Base-by-base conservation (phyloP, 1,139 yeast genomes). In the Sugiyamaella novakii region DNA sequence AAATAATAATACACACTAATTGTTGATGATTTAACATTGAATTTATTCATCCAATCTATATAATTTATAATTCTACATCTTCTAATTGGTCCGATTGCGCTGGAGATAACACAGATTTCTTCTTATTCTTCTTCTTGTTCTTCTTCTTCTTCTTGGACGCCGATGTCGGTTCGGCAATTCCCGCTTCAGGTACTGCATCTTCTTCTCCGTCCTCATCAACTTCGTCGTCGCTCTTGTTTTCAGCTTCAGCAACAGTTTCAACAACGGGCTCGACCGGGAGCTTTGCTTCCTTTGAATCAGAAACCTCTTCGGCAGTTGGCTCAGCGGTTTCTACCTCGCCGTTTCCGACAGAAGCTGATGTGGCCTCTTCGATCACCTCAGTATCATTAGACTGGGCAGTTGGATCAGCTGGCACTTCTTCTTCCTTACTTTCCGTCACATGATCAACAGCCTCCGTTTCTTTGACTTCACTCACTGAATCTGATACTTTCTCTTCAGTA, bases 361-460 rank as follows among this genome's bases (percentile, higher is more conserved):
- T n/a, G n/a, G n/a, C n/a, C n/a, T n/a, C n/a, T n/a, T n/a, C n/a
- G n/a, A 22, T 8, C 5, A 6, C 25, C 5, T 22, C 25, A 22
- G 25, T 22, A 8, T 22, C 25, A 5, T 22, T 22, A 22, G 25
- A 22, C 5, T 22, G 5, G 25, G 8, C 8, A 22, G 5, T 8
- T 22, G 5, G 25, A 5, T 22, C 25, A 22, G 5, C 25, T 22
- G 25, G 8, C 25, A 24, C 24, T 40, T 44, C 29, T 30, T 14
- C 28, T 59, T 24, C 56, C 56, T 43, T 60, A 61, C 57, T 55
- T 59, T 50, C 59, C 59, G 55, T 31, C 59, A 54, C 39, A 51
- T 54, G 50, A 54, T 61, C 29, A 59, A 55, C 54, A 58, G 64
- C 35, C 50, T 59, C 47, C 25, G 28, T 36, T 35, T 47, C 67